A percentile compares a stretch with the other conserved stretches of the same genome.
These are phyloP conservation scores for Collybiopsis luxurians DNA, from an alignment of 768 basidiomycete genomes.

Conservation along the genomic window DNA sequence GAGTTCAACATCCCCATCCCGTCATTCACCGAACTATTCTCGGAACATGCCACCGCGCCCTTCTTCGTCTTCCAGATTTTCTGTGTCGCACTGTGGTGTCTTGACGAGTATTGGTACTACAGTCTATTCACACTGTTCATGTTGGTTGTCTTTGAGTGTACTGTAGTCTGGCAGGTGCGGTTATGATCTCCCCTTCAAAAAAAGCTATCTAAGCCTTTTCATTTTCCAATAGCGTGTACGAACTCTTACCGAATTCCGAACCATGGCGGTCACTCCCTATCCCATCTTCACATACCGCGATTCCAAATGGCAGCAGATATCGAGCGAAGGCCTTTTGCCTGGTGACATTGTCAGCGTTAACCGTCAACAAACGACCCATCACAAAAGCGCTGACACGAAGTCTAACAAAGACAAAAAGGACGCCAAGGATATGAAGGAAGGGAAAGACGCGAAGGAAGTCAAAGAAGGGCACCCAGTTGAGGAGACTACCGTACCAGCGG, in stretches of 20 bases:
- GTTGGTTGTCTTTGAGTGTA: constrained; percentile 97
- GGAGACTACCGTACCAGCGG: constrained; percentile 91
- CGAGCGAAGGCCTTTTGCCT: constrained; percentile 86
- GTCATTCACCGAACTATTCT: constrained; percentile 87
- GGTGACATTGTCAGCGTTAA: constrained; percentile 72
- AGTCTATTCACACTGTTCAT: constrained; percentile 97
- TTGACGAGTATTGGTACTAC: constrained; percentile 99
- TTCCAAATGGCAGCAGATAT: constrained; percentile 73
- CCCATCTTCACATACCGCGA: constrained; percentile 81
- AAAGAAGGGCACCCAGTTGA: constrained; percentile 26
- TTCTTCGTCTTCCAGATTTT: constrained; percentile 99
- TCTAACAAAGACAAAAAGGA: background rate
- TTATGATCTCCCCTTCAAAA: background rate
- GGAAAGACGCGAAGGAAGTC: background rate
- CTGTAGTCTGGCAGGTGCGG: constrained; percentile 95
- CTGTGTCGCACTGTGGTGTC: constrained; percentile 94
- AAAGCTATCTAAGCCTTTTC: background rate
- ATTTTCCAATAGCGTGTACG: constrained; percentile 65
- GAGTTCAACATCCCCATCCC: constrained; percentile 98
- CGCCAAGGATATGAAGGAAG: background rate
- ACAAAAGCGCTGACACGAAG: constrained; percentile 2
- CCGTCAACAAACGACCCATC: background rate
- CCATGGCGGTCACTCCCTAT: constrained; percentile 94
- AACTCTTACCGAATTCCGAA: constrained; percentile 93
- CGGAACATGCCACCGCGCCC: constrained; percentile 95